A percentile compares a stretch with the other conserved stretches of the same genome.
phyloP scores from a whole-genome alignment of 2,329 filamentous ascomycete species.

The Verticillium alfalfae region DNA sequence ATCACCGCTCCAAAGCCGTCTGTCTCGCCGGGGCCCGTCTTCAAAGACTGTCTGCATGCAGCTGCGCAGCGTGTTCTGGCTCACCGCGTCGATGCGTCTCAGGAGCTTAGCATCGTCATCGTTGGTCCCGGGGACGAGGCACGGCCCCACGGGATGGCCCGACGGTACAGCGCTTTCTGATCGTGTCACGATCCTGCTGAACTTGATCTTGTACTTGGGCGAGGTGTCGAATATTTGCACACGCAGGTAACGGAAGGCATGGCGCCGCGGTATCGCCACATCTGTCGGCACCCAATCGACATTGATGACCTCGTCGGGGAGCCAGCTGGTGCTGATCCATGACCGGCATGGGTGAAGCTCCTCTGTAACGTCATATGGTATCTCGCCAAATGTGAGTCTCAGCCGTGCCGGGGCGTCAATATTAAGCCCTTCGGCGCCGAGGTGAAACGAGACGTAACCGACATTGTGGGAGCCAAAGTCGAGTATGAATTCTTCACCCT shows the following conservation, averaged over 20 bases:
- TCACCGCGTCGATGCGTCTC: slow-evolving; percentile 20
- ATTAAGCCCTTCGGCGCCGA: slow-evolving; percentile 19
- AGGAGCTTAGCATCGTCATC: slow-evolving; percentile 13
- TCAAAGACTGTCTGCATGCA: slow-evolving; percentile 33
- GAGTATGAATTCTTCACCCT: slow-evolving; percentile 20
- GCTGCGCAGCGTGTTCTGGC: slow-evolving; percentile 24
- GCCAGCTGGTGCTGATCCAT: slow-evolving; percentile 30
- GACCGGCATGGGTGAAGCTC: slow-evolving; percentile 23
- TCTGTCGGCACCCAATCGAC: slow-evolving; percentile 23
- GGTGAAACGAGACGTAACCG: slow-evolving; percentile 22
- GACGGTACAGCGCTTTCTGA: slow-evolving; percentile 21
- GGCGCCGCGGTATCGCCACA: slow-evolving; percentile 21
- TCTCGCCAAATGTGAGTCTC: slow-evolving; percentile 27
- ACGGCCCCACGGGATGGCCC: slow-evolving; percentile 8
- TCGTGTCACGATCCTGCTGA: slow-evolving; percentile 18
- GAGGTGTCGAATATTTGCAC: slow-evolving; percentile 27
- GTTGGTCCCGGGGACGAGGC: slow-evolving; percentile 5
- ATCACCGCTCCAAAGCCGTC: slow-evolving; percentile 29
- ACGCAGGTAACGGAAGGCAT: slow-evolving; percentile 26
- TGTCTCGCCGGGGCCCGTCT: slow-evolving; percentile 27
- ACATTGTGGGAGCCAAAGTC: slow-evolving; percentile 26
- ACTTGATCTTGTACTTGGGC: slow-evolving; percentile 23
- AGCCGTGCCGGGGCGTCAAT: slow-evolving; percentile 28
- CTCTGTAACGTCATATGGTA: slow-evolving; percentile 27
- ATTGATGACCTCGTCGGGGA: slow-evolving; percentile 28